Evolutionary conservation across 179 eudicot genomes (phyloP).

Genomic region (Gypsophila paniculata): DNA sequence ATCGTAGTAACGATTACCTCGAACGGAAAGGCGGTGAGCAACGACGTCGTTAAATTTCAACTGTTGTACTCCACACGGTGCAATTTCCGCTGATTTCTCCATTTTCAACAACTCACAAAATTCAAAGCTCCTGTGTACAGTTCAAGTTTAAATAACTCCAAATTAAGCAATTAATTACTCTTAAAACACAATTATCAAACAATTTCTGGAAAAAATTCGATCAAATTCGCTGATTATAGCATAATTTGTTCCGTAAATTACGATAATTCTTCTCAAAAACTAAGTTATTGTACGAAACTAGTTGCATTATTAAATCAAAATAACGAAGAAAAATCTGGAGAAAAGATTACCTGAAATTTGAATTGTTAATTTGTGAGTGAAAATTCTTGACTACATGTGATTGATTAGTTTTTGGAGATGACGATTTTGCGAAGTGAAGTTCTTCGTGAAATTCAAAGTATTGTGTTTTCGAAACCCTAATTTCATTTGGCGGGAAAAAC

Average conservation of each 20-base stretch:
- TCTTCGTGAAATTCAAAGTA: background rate
- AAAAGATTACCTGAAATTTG: constrained; percentile 7
- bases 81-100: constrained; percentile 19
- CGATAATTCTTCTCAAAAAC: background rate
- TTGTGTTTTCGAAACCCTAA: constrained; percentile 1
- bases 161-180: background rate
- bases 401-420: background rate
- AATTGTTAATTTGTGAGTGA: background rate
- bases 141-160: background rate
- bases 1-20: constrained; percentile 34
- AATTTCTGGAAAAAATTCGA: too few relatives aligned
- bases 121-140: background rate
- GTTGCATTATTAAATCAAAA: background rate
- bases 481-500: constrained; percentile 20
- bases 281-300: background rate
- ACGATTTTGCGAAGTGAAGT: background rate
- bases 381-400: background rate
- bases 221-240: background rate
- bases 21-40: constrained; percentile 51
- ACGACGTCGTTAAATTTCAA: constrained; percentile 48
- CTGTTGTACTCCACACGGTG: constrained; percentile 32
- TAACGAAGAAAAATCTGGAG: background rate
- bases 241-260: background rate
- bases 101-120: background rate
- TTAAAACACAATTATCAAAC: background rate